Conservation (phyloP, 2,329 filamentous ascomycete genomes). For the Teratosphaeria gauchensis region DNA sequence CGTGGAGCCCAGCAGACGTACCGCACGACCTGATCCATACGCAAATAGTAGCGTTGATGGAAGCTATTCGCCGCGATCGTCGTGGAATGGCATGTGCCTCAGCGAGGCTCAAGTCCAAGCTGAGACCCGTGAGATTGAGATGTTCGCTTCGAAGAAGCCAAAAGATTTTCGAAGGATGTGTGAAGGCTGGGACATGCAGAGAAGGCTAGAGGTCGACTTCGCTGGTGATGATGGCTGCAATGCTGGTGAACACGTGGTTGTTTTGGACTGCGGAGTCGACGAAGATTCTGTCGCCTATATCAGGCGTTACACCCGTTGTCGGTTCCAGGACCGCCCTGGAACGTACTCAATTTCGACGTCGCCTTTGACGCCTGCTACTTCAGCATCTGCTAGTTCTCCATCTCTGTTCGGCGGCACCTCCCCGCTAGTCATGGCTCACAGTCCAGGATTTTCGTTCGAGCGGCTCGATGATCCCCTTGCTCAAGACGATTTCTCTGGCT, state of each 20-base stretch:
- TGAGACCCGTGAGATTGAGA: conserved; percentile 74
- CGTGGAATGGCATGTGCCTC: conserved; percentile 62
- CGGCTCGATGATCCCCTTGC: conserved; percentile 13
- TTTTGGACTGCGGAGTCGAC: conserved; percentile 63
- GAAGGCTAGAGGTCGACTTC: conserved; percentile 80
- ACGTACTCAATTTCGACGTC: conserved; percentile 14
- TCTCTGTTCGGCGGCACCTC: conserved; percentile 45
- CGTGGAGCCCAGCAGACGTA: conserved; percentile 65
- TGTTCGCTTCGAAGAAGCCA: conserved; percentile 62
- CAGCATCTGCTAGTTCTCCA: conserved; percentile 9
- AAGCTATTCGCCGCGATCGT: conserved; percentile 72
- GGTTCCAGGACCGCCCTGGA: conserved; percentile 23
- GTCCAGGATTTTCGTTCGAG: conserved; percentile 17
- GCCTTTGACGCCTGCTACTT: conserved; percentile 17
- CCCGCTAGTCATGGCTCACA: conserved; percentile 26
- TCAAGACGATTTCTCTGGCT: conserved; percentile 17
- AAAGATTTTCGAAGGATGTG: conserved; percentile 69
- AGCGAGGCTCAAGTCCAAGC: conserved; percentile 59
- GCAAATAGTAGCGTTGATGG: conserved; percentile 56
- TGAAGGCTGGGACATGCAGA: conserved; percentile 84
- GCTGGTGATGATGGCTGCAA: conserved; percentile 66
- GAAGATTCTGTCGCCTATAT: conserved; percentile 46
- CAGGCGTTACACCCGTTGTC: conserved; percentile 50
- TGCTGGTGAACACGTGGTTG: conserved; percentile 66
- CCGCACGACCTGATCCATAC: conserved; percentile 61